phyloP scores from a whole-genome alignment of 306 rosid species.

The Quercus glauca region DNA sequence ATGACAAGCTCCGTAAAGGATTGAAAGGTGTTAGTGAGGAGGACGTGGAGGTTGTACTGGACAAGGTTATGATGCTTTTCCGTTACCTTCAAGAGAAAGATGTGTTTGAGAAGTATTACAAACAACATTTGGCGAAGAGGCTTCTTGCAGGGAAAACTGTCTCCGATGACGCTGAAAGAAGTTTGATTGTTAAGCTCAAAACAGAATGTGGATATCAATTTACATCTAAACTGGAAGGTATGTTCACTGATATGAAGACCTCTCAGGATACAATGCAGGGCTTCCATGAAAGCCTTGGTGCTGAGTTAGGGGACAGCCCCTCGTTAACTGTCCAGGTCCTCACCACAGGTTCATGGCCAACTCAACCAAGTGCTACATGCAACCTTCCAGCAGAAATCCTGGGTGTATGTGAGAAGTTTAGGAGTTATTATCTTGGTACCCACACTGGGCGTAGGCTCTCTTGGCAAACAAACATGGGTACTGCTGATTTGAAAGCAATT shows the following conservation, averaged over 20 bases:
- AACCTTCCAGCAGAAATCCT: conserved; percentile 48
- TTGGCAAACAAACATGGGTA: conserved; percentile 61
- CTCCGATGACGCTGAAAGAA: conserved; percentile 56
- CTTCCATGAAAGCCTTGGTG: conserved; percentile 33
- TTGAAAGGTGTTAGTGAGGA: conserved; percentile 56
- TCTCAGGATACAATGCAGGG: conserved; percentile 47
- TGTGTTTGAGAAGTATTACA: conserved; percentile 57
- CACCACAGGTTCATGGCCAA: conserved; percentile 63
- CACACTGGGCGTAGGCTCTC: conserved; percentile 56
- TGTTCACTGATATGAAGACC: conserved; percentile 61
- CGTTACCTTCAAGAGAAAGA: conserved; percentile 60
- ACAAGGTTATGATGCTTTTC: conserved; percentile 65
- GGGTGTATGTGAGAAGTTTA: conserved; percentile 46
- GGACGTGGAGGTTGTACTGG: conserved; percentile 53
- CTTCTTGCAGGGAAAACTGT: conserved; percentile 50
- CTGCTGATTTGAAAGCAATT: conserved; percentile 49
- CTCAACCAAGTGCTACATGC: conserved; percentile 49
- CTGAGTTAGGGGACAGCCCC: conserved; percentile 43
- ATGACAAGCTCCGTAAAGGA: conserved; percentile 56
- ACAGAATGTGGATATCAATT: conserved; percentile 60
- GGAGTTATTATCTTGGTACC: conserved; percentile 46
- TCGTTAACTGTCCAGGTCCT: conserved; percentile 47
- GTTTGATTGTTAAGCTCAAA: conserved; percentile 57
- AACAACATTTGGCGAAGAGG: conserved; percentile 56
- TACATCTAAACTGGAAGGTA: conserved; percentile 55